A percentile compares a stretch with the other conserved stretches of the same genome.
Conservation (phyloP, 306 rosid genomes). For the Cicer bijugum region DNA sequence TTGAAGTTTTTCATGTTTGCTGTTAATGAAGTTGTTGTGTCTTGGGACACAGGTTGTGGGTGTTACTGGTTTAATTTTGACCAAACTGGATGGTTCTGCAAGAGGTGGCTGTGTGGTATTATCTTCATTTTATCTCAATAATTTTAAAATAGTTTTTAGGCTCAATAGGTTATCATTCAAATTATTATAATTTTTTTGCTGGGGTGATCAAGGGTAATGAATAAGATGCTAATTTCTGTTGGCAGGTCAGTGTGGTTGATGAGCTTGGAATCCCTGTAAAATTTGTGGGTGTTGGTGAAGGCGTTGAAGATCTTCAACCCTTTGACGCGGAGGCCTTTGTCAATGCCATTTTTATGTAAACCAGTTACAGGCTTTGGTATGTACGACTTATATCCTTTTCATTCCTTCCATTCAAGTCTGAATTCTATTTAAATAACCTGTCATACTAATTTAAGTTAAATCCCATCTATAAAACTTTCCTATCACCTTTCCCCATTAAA, state of each 20-base stretch:
- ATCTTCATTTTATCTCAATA: conserved; percentile 32
- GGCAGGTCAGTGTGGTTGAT: conserved; percentile 93
- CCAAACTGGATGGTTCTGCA: conserved; percentile 95
- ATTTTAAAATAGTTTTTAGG: conserved; percentile 13
- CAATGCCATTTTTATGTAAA: conserved; percentile 77
- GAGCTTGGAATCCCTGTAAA: conserved; percentile 96
- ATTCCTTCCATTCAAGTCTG: conserved; percentile 6
- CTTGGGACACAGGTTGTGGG: conserved; percentile 80
- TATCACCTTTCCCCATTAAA: not conserved
- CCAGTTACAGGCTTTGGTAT: conserved; percentile 35
- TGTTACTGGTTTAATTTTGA: conserved; percentile 85
- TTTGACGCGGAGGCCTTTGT: conserved; percentile 96
- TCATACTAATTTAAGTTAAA: conserved; percentile 22
- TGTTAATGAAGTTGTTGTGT: conserved; percentile 35
- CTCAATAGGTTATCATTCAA: conserved; percentile 1
- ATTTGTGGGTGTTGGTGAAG: conserved; percentile 96
- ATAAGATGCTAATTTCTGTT: conserved; percentile 35
- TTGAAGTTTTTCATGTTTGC: not conserved
- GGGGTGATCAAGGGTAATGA: conserved; percentile 21
- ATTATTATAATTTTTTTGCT: not conserved
- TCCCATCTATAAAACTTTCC: not conserved
- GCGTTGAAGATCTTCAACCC: conserved; percentile 91
- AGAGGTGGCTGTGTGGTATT: conserved; percentile 99
- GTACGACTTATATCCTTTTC: conserved; percentile 12
- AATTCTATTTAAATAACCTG: not conserved